Evolutionary conservation across 306 rosid species (phyloP), one percentile per base, ranked within the genome.

Genomic region (Clitoria ternatea): DNA sequence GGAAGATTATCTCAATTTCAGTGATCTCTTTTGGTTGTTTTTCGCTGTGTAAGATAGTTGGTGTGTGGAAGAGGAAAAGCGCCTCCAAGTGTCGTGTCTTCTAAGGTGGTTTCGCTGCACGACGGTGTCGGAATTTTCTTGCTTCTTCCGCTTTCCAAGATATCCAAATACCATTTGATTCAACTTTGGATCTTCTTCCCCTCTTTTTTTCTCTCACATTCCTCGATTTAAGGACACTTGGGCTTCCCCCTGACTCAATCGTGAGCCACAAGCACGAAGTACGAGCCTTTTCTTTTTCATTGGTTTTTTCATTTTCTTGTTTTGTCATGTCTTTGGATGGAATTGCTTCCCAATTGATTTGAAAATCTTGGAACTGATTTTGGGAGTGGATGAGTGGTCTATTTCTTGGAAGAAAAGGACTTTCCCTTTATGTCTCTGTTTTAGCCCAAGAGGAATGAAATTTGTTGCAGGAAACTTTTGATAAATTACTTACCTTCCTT

Each of bases 1-100:
- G 43, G 33, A 63, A 62, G 26, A 63, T 15, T 37, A 52, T 62
- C 69, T 52, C 11, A 50, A 68, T 37, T 36, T 49, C 63, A 26
- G 19, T 19, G 20, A 52, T 69, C 39, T 36, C 9, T 6, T 72
- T 50, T 70, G 56, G 36, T 66, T 72, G 23, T 39, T 35, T 72
- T 50, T 70, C 47, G 36, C 60, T 72, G 23, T 39, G 24, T 17
- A 3, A 18, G 11, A 13, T 30, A 61, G 64, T 22, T 68, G 67
- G 68, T 80, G 69, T 80, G 70, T 71, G 10, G 4, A 29, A 24
- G 50, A 59, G 62, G 75, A 23, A 76, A 76, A 76, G 50, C 42
- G 68, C 54, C 26, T 39, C 6, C 17, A 4, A 19, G 56, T 70
- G 27, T 70, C 81, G 75, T 81, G 85, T 40, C 71, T 71, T 81